Base-by-base conservation (phyloP, 2,329 filamentous ascomycete species). In the Alternaria conjuncta region DNA sequence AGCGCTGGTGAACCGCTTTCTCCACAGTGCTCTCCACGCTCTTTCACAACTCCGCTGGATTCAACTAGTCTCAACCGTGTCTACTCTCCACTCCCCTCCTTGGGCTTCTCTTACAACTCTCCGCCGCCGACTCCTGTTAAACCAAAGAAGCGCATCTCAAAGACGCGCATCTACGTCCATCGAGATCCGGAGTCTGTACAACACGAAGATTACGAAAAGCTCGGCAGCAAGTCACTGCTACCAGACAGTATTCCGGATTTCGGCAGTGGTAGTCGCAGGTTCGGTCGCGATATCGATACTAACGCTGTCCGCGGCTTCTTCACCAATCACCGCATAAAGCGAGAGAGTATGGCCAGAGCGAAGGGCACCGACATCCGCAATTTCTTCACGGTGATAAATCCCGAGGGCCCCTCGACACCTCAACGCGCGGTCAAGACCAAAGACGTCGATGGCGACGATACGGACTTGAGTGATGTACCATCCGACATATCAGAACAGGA, bases 231-330 rank as follows among this genome's bases (percentile, higher is more conserved):
- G 21, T 2, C 11, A 15, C 41, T 50, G 15, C 9, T 50, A 5
- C 6, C 23, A 23, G 21, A n/a, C n/a, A 50, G 36, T 41, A 9
- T 30, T 4, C 30, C 36, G 4, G 15, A 54, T 26, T 47, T 63
- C 15, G 44, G 54, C 9, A 28, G 28, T 12, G 18, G 36, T 11
- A 36, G 50, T 36, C 55, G 59, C 5, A n/a, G 28, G 25, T 54
- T 62, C 23, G 63, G 59, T 10, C 59, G 55, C 15, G 59, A 56
- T 11, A 30, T 65, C 10, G 41, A 56, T 4, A 44, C 59, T 11
- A 57, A 62, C 63, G 20, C 43, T n/a, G 23, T 56, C 41, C 25
- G 32, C 23, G 11, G 44, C 18, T 53, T 36, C 47, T 41, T 44
- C 41, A 25, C 26, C 3, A 13, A 25, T 10, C 43, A 32, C 57